A percentile compares a stretch with the other conserved stretches of the same genome.
Conservation (phyloP, 1,284 basidiomycete genomes). For the Microbotryomycetes sp. region DNA sequence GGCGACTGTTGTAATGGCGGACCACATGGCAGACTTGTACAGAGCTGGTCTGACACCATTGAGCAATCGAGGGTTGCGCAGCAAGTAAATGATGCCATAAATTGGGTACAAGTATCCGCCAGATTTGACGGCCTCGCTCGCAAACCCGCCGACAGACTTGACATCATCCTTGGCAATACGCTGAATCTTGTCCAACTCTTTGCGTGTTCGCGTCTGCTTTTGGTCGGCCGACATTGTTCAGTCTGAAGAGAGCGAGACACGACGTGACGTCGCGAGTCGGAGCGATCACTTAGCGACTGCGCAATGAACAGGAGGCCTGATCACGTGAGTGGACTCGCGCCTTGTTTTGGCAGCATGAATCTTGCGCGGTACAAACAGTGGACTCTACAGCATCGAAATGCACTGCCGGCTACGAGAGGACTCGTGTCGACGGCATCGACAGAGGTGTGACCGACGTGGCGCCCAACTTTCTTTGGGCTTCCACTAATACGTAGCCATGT, state of each 20-base stretch:
- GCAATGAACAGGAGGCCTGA: too few species aligned
- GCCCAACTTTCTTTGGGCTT: too few species aligned
- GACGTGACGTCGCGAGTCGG: background rate
- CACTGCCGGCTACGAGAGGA: too few species aligned
- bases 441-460: too few species aligned
- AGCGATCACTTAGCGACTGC: background rate
- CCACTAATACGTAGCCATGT: too few species aligned
- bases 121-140: conserved; percentile 40
- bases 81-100: conserved; percentile 44
- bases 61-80: conserved; percentile 42
- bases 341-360: too few species aligned
- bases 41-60: conserved; percentile 42
- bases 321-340: too few species aligned
- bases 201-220: conserved; percentile 19
- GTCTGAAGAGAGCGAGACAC: conserved; percentile 5
- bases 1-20: conserved; percentile 43
- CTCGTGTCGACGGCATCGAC: too few species aligned
- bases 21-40: conserved; percentile 39
- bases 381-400: too few species aligned
- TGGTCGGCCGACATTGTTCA: conserved; percentile 19
- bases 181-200: conserved; percentile 14
- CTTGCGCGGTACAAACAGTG: too few species aligned
- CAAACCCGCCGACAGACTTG: conserved; percentile 32
- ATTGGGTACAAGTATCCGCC: conserved; percentile 46
- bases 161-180: conserved; percentile 17